These are phyloP conservation scores for Lentinus polychrous DNA, from an alignment of 1,284 basidiomycete genomes.

Conservation along the genomic window DNA sequence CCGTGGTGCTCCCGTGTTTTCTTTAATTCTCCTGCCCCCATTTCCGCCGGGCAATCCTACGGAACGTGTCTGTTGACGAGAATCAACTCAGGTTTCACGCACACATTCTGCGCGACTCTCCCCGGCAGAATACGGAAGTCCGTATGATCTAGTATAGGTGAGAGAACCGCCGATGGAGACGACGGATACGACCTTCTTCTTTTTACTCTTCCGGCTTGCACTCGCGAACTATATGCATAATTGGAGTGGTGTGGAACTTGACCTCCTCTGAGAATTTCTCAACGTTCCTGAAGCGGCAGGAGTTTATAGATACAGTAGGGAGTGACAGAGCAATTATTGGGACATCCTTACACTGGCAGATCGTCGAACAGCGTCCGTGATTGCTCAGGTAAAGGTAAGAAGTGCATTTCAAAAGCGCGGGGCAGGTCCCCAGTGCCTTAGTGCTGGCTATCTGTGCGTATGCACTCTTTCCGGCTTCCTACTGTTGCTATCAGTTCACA, in stretches of 20 bases:
- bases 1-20: not conserved
- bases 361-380: too few relatives aligned
- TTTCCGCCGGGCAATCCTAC: not conserved
- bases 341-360: too few relatives aligned
- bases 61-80: too few relatives aligned
- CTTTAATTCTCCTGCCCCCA: not conserved
- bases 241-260: not conserved
- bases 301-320: too few relatives aligned
- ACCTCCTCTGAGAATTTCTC: not conserved
- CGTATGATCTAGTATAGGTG: not conserved
- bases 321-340: too few relatives aligned
- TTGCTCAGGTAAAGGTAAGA: too few relatives aligned
- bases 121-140: not conserved
- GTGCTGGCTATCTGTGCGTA: too few relatives aligned
- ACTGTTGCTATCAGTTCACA: too few relatives aligned
- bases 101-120: not conserved
- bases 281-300: not conserved
- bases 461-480: too few relatives aligned
- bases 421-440: too few relatives aligned
- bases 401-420: too few relatives aligned
- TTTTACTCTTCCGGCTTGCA: not conserved
- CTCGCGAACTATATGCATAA: not conserved
- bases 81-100: not conserved
- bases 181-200: slow-evolving; percentile 1
- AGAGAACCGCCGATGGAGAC: not conserved